These are phyloP conservation scores for Tephrocybe sp. DNA, from an alignment of 768 basidiomycete species.

Conservation along the genomic window DNA sequence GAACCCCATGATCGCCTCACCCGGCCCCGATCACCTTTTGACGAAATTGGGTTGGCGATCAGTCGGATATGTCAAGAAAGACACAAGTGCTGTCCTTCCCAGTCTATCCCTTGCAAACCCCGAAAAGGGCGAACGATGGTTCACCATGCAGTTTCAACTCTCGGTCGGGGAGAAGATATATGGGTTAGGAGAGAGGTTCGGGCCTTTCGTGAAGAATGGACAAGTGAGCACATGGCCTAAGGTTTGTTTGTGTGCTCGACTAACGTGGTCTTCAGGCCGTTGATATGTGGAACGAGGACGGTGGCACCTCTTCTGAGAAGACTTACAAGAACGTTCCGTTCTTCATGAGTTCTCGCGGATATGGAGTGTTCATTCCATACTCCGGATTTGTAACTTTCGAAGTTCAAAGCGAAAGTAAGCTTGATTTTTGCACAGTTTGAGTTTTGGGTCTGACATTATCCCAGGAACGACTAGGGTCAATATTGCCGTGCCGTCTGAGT, in stretches of 20 bases:
- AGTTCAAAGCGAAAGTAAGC: conserved; percentile 40
- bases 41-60: conserved; percentile 32
- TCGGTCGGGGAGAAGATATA: conserved; percentile 45
- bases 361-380: conserved; percentile 47
- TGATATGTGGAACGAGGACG: conserved; percentile 47
- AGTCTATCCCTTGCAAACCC: conserved; percentile 22
- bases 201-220: conserved; percentile 48
- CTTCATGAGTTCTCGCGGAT: conserved; percentile 39
- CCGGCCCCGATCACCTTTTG: conserved; percentile 22
- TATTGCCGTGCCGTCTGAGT: conserved; percentile 39
- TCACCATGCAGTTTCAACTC: conserved; percentile 36
- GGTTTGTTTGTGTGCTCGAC: neutral
- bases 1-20: conserved; percentile 22
- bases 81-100: conserved; percentile 20
- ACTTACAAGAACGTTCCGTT: conserved; percentile 38
- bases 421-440: conserved; percentile 16
- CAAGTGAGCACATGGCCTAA: conserved; percentile 20
- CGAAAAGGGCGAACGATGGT: conserved; percentile 24
- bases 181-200: conserved; percentile 47
- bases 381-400: conserved; percentile 48
- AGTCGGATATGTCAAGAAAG: conserved; percentile 27
- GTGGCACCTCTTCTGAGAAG: conserved; percentile 38
- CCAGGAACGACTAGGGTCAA: conserved; percentile 27
- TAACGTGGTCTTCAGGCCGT: conserved; percentile 18
- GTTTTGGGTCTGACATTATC: conserved; percentile 4